Base-by-base conservation (phyloP, 805 yeast genomes). In the Pichia thaimueangensis region DNA sequence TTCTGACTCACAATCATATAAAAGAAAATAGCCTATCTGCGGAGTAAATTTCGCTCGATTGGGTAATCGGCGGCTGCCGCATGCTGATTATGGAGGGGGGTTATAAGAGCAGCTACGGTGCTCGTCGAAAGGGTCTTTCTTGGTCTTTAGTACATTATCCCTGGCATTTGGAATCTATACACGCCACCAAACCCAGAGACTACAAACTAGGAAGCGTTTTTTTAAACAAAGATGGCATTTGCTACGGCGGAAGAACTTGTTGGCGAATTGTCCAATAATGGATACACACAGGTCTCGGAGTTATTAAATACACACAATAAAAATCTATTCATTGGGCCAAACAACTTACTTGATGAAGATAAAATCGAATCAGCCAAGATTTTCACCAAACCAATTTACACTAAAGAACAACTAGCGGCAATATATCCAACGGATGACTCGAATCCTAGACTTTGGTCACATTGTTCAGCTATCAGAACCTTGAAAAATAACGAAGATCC, bases 251-350 rank as follows among this genome's bases (percentile, higher is more conserved):
- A 25, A 4, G 19, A 25, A 2, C 27, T 43, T 6, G 35, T 35
- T 25, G 11, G 16, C 1, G 5, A 29, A 6, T 15, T 43, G 12
- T 16, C 15, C 2, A 25, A 19, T 1, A 39, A 44, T 9, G 39
- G 41, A 1, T 56, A 56, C 41, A 11, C 5, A 1, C 43, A 45
- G 19, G 46, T 53, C 9, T 47, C 52, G 3, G 51, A 53, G 35
- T 43, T 54, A 5, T 43, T 57, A 16, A 58, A 58, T 41, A 47
- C 49, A 3, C 34, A 36, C 6, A 58, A 56, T 29, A 42, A 45
- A 9, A 52, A 58, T 32, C 42, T 58, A 17, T 58, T 57, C 32
- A 54, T 57, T n/a, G 63, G 63, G 4, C 52, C 52, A 8, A 49
- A 50, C 30, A 56, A 55, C 25, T 44, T 58, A 11, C 41, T 47